Base-by-base conservation (phyloP, 2,329 filamentous ascomycete species). In the Beauveria medogensis region DNA sequence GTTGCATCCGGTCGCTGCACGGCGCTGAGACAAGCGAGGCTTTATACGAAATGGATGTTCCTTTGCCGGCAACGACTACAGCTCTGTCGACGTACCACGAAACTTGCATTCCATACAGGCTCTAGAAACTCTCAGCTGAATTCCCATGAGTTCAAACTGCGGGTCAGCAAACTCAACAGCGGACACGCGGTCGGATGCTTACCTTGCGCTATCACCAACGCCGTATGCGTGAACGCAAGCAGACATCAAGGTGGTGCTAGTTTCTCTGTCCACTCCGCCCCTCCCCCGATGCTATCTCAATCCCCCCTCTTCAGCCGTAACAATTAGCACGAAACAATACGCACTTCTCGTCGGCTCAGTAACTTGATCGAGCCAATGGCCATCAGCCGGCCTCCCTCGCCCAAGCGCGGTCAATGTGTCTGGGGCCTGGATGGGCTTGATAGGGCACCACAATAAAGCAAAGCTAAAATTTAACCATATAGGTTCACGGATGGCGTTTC, bases 381-480 rank as follows among this genome's bases (percentile, higher is more conserved):
- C 41, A 20, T 22, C 26, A 5, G 43, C 55, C 6, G 26, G n/a
- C 37, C 18, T 40, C 43, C 14, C 9, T 50, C 34, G 22, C 18
- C 34, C 55, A 51, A 43, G 14, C 20, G 55, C 34, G 44, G 46
- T 37, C 37, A 30, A 51, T 41, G 18, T 30, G 9, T 34, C 5
- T 18, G 41, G 2, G 46, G 34, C 34, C 44, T 12, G 20, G 12
- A 47, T 24, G 34, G 34, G 34, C 12, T 16, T 6, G 34, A 47
- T 8, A 20, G 9, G 48, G 55, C 37, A 22, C 47, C 55, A 50
- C 46, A 41, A 43, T 43, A 34, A 50, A 10, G 3, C 18, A 18
- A 51, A 20, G 55, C 44, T 58, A 58, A 51, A 40, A 3, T 51
- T 51, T 58, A 51, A 50, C 55, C 55, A 58, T 58, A 58, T 43